These are phyloP conservation scores for Ascoidea rubescens DNA, from an alignment of 805 yeast species.

Conservation along the genomic window DNA sequence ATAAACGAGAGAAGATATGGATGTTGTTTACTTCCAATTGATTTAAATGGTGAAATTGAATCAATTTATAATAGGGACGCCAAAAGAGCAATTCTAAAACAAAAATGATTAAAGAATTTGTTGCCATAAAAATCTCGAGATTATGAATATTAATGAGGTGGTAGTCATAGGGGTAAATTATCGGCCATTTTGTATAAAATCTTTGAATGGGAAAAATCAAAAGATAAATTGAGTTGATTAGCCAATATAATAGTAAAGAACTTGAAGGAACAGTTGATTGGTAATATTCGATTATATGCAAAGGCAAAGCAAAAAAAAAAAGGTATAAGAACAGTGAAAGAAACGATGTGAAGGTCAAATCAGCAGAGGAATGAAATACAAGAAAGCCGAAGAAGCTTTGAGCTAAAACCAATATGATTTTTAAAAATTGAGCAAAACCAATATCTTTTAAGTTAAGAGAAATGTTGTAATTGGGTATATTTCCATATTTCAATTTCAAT, in stretches of 20 bases:
- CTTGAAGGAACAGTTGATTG: constrained; percentile 7
- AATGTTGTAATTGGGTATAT: constrained; percentile 2
- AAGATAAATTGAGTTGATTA: constrained; percentile 1
- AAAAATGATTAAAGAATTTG: neutral
- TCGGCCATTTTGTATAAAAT: constrained; percentile 3
- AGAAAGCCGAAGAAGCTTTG: neutral
- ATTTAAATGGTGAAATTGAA: constrained; percentile 11
- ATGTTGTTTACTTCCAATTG: constrained; percentile 23
- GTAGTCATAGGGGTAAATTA: neutral
- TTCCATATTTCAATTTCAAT: constrained; percentile 1
- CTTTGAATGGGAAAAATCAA: constrained; percentile 4
- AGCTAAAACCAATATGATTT: neutral
- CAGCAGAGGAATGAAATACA: neutral
- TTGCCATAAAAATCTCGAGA: neutral
- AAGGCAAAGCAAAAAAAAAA: constrained; percentile 4
- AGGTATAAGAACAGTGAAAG: neutral
- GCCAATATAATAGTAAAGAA: constrained; percentile 6
- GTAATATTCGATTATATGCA: constrained; percentile 8
- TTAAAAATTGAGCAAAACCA: neutral
- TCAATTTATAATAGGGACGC: constrained; percentile 5
- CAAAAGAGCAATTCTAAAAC: constrained; percentile 6
- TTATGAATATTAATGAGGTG: neutral
- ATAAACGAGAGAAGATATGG: constrained; percentile 28
- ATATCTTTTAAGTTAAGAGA: neutral
- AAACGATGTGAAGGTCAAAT: neutral